Evolutionary conservation across 163 green algal species (phyloP).

Genomic region (Prototheca wickerhamii): DNA sequence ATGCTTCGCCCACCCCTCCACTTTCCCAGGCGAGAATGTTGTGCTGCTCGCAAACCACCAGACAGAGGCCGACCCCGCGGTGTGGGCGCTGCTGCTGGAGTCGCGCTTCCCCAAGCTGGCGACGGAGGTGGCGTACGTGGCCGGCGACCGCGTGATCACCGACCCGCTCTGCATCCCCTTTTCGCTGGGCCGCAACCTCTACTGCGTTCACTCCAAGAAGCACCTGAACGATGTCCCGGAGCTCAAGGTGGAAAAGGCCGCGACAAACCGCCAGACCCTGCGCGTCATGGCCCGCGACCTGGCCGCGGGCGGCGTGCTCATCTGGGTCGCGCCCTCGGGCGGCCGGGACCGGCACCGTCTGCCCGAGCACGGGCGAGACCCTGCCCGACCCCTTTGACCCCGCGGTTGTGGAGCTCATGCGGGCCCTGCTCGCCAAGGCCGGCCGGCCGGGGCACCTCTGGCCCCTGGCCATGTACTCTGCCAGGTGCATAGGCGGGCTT

Average conservation of each 20-base stretch:
- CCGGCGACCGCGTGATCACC: constrained; percentile 78
- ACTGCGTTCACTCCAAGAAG: constrained; percentile 94
- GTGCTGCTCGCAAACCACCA: constrained; percentile 97
- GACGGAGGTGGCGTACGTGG: constrained; percentile 80
- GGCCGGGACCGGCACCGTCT: constrained; percentile 75
- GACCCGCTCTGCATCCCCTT: constrained; percentile 88
- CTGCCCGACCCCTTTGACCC: constrained; percentile 74
- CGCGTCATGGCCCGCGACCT: constrained; percentile 65
- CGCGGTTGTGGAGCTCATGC: constrained; percentile 83
- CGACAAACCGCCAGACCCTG: constrained; percentile 85
- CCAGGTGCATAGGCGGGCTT: constrained; percentile 7
- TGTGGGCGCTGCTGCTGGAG: constrained; percentile 89
- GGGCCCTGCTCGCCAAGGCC: constrained; percentile 59
- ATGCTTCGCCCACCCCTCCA: not conserved
- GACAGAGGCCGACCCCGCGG: constrained; percentile 91
- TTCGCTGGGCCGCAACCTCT: constrained; percentile 92
- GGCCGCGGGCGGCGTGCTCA: constrained; percentile 66
- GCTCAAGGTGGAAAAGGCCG: constrained; percentile 72
- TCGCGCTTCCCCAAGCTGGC: constrained; percentile 68
- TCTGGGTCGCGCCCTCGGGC: constrained; percentile 94
- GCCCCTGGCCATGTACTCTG: constrained; percentile 80
- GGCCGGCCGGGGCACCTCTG: constrained; percentile 67
- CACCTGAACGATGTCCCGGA: constrained; percentile 89
- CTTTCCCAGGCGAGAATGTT: constrained; percentile 79
- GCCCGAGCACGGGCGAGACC: constrained; percentile 32